A percentile compares a stretch with the other conserved stretches of the same genome.
Conservation (phyloP, 176 grass and related monocot species). For the Miscanthus lutarioriparius region DNA sequence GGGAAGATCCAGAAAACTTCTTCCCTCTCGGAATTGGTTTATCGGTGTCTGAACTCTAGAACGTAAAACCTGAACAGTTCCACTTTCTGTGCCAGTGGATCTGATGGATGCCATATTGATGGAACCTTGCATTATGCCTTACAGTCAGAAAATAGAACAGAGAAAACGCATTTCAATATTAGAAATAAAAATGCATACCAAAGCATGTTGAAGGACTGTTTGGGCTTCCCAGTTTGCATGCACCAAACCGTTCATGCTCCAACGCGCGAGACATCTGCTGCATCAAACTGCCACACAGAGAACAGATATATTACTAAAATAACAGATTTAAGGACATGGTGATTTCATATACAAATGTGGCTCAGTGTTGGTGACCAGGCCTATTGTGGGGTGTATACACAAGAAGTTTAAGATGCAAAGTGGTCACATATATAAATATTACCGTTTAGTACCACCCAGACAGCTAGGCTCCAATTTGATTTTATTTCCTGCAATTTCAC, state of each 20-base stretch:
- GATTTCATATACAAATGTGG: not conserved
- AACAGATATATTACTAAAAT: slow-evolving; percentile 18
- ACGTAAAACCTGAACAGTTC: slow-evolving; percentile 39
- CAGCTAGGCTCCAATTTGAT: slow-evolving; percentile 72
- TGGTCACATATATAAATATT: not conserved
- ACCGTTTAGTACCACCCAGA: slow-evolving; percentile 54
- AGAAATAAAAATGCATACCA: slow-evolving; percentile 55
- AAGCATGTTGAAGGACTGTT: slow-evolving; percentile 57
- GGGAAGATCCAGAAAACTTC: slow-evolving; percentile 26
- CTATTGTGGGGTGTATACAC: not conserved
- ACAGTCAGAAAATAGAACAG: slow-evolving; percentile 38
- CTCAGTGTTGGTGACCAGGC: not conserved
- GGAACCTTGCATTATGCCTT: slow-evolving; percentile 41
- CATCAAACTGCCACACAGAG: slow-evolving; percentile 54
- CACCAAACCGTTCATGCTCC: slow-evolving; percentile 51
- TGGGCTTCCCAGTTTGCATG: slow-evolving; percentile 53
- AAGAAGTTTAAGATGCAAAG: not conserved
- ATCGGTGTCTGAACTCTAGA: slow-evolving; percentile 49
- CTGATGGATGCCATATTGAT: slow-evolving; percentile 30
- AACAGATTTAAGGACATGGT: not conserved
- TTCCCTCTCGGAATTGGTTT: slow-evolving; percentile 55
- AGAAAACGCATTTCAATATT: slow-evolving; percentile 12
- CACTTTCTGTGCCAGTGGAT: slow-evolving; percentile 62
- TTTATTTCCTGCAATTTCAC: slow-evolving; percentile 69
- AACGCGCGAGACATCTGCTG: slow-evolving; percentile 50